Conservation (phyloP, 768 basidiomycete species). For the Leccinum subtestaceum region DNA sequence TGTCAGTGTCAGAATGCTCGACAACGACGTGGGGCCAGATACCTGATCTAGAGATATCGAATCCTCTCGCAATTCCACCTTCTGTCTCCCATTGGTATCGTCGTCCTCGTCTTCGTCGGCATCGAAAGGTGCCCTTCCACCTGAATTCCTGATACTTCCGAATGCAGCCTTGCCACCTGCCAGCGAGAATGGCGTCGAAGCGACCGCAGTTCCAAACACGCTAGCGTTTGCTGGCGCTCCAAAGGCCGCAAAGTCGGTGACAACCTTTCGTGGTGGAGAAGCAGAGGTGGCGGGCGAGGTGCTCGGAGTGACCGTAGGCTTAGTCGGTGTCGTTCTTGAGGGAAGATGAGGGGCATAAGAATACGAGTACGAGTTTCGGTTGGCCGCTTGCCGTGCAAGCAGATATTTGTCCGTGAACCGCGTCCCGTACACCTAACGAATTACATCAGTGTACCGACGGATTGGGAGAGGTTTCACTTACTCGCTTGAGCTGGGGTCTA, state of each 20-base stretch:
- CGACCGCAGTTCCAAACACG: slow-evolving; percentile 83
- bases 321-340: slow-evolving; percentile 41
- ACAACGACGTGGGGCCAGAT: slow-evolving; percentile 16
- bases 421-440: slow-evolving; percentile 78
- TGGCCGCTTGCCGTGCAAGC: slow-evolving; percentile 59
- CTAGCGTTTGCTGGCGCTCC: slow-evolving; percentile 71
- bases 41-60: slow-evolving; percentile 94
- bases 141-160: slow-evolving; percentile 60
- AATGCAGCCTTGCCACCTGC: slow-evolving; percentile 83
- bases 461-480: slow-evolving; percentile 32
- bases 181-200: slow-evolving; percentile 74
- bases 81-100: slow-evolving; percentile 61
- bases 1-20: slow-evolving; percentile 1
- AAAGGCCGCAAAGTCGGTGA: slow-evolving; percentile 86
- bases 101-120: slow-evolving; percentile 79
- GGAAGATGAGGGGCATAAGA: slow-evolving; percentile 50
- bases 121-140: slow-evolving; percentile 39
- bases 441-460: slow-evolving; percentile 5
- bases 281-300: slow-evolving; percentile 27
- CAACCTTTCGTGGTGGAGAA: slow-evolving; percentile 85
- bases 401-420: slow-evolving; percentile 98
- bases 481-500: slow-evolving; percentile 74
- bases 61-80: slow-evolving; percentile 74
- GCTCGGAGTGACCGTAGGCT: slow-evolving; percentile 30
- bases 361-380: slow-evolving; percentile 52